Evolutionary conservation across 495 filamentous ascomycete species (phyloP).

Genomic region (Tuber indicum): DNA sequence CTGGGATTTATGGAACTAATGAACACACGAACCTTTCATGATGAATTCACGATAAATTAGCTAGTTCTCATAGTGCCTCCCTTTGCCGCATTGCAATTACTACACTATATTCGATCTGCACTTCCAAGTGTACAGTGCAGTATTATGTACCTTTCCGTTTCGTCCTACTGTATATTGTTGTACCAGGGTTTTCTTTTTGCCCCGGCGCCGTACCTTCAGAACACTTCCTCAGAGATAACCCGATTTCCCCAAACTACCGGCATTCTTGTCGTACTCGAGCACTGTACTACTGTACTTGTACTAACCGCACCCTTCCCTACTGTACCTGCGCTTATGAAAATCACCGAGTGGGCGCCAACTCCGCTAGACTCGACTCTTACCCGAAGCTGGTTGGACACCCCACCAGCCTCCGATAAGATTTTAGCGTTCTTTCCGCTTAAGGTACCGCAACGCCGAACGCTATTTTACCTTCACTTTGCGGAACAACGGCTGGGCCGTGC

Average conservation of each 20-base stretch:
- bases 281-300: not conserved
- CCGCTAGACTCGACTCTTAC: not conserved
- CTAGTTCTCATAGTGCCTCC: not conserved
- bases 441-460: not conserved
- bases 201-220: not conserved
- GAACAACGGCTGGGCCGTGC: not conserved
- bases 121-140: not conserved
- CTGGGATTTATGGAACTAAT: not conserved
- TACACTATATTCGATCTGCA: not conserved
- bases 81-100: not conserved
- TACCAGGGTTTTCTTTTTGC: not conserved
- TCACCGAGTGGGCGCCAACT: not conserved
- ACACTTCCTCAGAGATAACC: not conserved
- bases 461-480: not conserved
- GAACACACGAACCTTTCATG: not conserved
- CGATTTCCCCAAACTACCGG: not conserved
- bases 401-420: not conserved
- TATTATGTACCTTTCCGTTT: not conserved
- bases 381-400: not conserved
- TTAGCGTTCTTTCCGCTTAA: not conserved
- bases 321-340: not conserved
- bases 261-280: not conserved
- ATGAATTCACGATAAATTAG: not conserved
- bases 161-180: not conserved
- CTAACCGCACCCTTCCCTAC: not conserved